Base-by-base conservation (phyloP, 179 eudicot genomes). In the Heliamphora pulchella region DNA sequence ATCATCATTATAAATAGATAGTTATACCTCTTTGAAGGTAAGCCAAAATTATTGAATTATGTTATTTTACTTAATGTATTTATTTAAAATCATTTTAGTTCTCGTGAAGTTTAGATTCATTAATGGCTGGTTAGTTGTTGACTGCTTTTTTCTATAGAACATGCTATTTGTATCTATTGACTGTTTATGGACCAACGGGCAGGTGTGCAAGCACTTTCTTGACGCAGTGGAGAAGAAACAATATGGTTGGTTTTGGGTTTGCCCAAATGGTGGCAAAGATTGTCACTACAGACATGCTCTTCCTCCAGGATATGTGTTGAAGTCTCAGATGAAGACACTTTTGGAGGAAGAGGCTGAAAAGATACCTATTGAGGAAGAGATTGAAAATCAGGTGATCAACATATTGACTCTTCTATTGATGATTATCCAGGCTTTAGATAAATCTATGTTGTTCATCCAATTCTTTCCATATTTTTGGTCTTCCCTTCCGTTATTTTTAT, bases 151-250 rank as follows among this genome's bases (percentile, higher is more conserved):
- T 57, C n/a, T 2, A 15, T 71, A 2, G 47, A 22, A 72, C 50
- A 53, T 77, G 76, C 61, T 63, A 50, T 69, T 51, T 58, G 62
- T 71, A 41, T 59, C 20, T 61, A 77, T 48, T 68, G 62, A 55
- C 20, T 22, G 46, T 64, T 74, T 14, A 17, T 51, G 48, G 20
- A 62, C 72, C 17, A 74, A 13, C 78, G 5, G 81, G 75, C 78
- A 96, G 99, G 91, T 94, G 46, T 96, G 99, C 80, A 96, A 92
- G 86, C 71, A 92, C 86, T 96, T 96, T 84, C 83, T 96, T 84
- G 99, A 96, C 8, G 97, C 98, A 46, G 99, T 96, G 83, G 99
- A 96, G 90, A 96, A 87, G 89, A 94, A 92, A 81, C 99, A 96
- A 75, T 96, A 96, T 82, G 99, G 99, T 71, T 96, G 99, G 99